Evolutionary conservation across 768 basidiomycete species (phyloP).

Genomic region (Mrakia hoshinonis): DNA sequence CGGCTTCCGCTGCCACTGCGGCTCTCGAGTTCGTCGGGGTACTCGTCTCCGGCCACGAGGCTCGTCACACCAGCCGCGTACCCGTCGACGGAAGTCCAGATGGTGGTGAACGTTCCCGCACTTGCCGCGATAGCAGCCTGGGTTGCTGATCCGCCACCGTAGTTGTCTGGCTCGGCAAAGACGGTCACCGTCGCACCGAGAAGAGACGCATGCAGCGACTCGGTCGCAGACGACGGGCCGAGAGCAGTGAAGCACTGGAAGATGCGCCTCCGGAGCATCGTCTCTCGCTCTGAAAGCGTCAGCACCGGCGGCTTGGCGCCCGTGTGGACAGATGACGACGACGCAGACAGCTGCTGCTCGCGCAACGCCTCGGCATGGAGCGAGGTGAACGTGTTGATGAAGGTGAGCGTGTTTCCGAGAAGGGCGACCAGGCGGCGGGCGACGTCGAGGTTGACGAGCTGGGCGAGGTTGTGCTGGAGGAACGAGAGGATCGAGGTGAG

Average conservation of each 20-base stretch:
- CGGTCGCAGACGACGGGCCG: constrained; percentile 68
- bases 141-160: constrained; percentile 68
- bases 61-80: constrained; percentile 86
- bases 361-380: constrained; percentile 59
- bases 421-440: constrained; percentile 78
- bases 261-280: constrained; percentile 70
- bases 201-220: constrained; percentile 69
- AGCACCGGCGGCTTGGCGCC: constrained; percentile 36
- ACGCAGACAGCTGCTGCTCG: constrained; percentile 43
- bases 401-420: constrained; percentile 79
- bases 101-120: constrained; percentile 66
- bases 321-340: background rate
- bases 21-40: constrained; percentile 55
- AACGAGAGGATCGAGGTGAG: constrained; percentile 82
- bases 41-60: constrained; percentile 37
- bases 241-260: constrained; percentile 82
- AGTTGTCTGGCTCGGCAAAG: constrained; percentile 80
- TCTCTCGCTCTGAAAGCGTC: constrained; percentile 66
- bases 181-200: constrained; percentile 70
- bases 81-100: constrained; percentile 82
- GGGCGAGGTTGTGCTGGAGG: constrained; percentile 63
- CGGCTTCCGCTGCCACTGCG: constrained; percentile 70
- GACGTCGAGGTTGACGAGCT: constrained; percentile 80
- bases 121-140: constrained; percentile 87
- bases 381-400: constrained; percentile 71